Conservation (phyloP, 1,139 yeast genomes). For the Scheffersomyces segobiensis region DNA sequence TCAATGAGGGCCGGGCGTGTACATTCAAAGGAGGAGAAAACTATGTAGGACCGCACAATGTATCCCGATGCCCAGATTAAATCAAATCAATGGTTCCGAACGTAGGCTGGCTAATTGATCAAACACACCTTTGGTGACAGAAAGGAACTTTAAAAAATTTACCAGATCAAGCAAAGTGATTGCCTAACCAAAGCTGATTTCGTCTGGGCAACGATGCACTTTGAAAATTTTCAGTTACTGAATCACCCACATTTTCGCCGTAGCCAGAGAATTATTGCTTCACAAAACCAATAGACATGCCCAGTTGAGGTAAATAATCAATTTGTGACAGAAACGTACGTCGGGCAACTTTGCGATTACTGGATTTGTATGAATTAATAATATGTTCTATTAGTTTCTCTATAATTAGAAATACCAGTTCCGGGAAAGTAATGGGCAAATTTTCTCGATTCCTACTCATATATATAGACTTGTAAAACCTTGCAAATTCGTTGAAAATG, state of each 20-base stretch:
- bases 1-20: no score
- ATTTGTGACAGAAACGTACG: neutral
- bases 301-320: neutral
- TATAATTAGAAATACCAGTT: neutral
- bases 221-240: neutral
- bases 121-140: neutral
- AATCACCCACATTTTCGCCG: neutral
- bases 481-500: neutral
- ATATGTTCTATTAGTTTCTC: neutral
- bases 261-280: neutral
- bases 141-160: neutral
- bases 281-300: neutral
- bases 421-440: neutral
- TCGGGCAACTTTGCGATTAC: neutral
- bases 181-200: neutral
- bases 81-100: neutral
- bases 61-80: neutral
- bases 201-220: neutral
- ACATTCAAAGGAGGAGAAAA: neutral
- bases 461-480: neutral
- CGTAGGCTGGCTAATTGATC: neutral
- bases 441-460: neutral
- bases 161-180: neutral
- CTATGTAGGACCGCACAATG: neutral
- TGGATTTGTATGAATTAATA: neutral